Evolutionary conservation across 306 rosid species (phyloP).

Genomic region (Albizia julibrissin): DNA sequence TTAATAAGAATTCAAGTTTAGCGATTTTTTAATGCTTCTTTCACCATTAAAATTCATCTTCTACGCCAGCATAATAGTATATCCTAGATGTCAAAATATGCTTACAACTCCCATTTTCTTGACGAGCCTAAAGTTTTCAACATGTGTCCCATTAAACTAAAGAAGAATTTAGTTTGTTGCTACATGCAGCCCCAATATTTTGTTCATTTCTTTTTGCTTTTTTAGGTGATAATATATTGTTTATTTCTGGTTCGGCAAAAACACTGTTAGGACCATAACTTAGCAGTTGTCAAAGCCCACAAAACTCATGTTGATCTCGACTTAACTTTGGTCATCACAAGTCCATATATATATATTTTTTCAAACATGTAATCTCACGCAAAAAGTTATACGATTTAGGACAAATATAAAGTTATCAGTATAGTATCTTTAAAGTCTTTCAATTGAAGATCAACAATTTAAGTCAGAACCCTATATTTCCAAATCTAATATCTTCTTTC

Average conservation of each 20-base stretch:
- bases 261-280: not conserved
- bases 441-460: not conserved
- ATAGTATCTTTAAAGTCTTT: not conserved
- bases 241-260: not conserved
- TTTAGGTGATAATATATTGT: too few relatives aligned
- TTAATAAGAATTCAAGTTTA: conserved; percentile 5
- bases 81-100: not conserved
- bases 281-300: not conserved
- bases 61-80: not conserved
- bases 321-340: not conserved
- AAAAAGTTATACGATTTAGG: not conserved
- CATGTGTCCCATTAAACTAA: not conserved
- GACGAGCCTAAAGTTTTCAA: not conserved
- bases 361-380: not conserved
- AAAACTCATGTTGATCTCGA: conserved; percentile 1
- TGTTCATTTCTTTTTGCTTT: not conserved
- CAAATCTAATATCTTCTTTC: not conserved
- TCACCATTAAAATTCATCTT: not conserved
- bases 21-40: not conserved
- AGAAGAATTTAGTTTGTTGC: not conserved
- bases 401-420: not conserved
- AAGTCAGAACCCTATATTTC: not conserved
- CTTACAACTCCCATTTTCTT: not conserved
- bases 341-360: too few relatives aligned
- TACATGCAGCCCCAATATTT: not conserved